A percentile compares a stretch with the other conserved stretches of the same genome.
These are phyloP conservation scores for Zygoascus bituminiphila DNA, from an alignment of 805 yeast species.

Conservation along the genomic window DNA sequence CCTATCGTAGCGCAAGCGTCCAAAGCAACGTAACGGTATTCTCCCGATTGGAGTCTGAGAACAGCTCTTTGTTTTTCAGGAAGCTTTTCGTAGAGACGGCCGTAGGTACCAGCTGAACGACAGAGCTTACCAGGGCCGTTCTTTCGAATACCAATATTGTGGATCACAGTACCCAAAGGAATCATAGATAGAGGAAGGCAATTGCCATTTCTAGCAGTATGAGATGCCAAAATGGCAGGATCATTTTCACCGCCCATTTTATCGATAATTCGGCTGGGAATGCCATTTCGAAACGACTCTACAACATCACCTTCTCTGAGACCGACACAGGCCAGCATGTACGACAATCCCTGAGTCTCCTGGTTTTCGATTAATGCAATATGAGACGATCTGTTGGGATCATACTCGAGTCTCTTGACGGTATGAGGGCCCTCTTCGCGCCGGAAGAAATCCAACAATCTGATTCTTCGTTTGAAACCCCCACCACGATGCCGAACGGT, in stretches of 20 bases:
- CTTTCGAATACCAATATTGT: constrained; percentile 71
- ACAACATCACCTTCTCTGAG: constrained; percentile 86
- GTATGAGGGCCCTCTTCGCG: constrained; percentile 59
- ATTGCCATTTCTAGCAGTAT: constrained; percentile 87
- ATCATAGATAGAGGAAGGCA: constrained; percentile 88
- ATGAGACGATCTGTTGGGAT: constrained; percentile 90
- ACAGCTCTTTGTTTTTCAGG: constrained; percentile 65
- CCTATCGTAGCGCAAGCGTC: constrained; percentile 94
- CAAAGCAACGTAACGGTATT: constrained; percentile 78
- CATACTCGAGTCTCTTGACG: constrained; percentile 86
- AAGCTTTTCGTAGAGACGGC: constrained; percentile 72
- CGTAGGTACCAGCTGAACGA: constrained; percentile 92
- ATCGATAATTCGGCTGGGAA: constrained; percentile 61
- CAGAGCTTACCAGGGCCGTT: constrained; percentile 82
- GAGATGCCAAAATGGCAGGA: constrained; percentile 80
- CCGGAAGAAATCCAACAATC: constrained; percentile 74
- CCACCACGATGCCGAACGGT: constrained; percentile 96
- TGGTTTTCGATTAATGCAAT: constrained; percentile 73
- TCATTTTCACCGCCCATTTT: constrained; percentile 91
- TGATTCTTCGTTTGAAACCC: constrained; percentile 82
- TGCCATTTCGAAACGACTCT: constrained; percentile 82
- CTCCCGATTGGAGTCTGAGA: constrained; percentile 81
- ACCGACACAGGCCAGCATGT: constrained; percentile 88
- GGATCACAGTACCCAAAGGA: constrained; percentile 89
- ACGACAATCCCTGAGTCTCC: constrained; percentile 54